These are phyloP conservation scores for Asterophora lycoperdoides DNA, from an alignment of 768 basidiomycete species.

Conservation along the genomic window DNA sequence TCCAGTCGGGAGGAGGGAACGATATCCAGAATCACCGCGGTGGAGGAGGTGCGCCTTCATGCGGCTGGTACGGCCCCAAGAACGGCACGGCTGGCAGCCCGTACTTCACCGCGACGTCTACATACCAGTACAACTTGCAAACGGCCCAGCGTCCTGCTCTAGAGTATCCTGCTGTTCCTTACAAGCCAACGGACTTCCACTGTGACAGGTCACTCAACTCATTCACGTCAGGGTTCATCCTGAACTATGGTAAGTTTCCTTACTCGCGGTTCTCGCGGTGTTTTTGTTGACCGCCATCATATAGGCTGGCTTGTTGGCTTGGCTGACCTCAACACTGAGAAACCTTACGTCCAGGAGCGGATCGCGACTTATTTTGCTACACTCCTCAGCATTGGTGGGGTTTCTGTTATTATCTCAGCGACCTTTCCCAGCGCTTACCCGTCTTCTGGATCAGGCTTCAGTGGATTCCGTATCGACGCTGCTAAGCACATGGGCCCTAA, in stretches of 20 bases:
- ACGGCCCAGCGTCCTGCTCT: constrained; percentile 4
- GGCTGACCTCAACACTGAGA: constrained; percentile 6
- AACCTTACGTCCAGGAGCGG: constrained; percentile 3
- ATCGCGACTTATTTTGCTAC: constrained; percentile 7
- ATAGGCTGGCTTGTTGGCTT: constrained; percentile 6
- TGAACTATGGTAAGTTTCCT: constrained; percentile 4
- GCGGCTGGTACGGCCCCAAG: constrained; percentile 7
- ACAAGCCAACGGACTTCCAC: constrained; percentile 7
- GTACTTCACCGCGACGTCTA: constrained; percentile 3
- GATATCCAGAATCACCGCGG: constrained; percentile 6
- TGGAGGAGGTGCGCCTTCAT: background rate
- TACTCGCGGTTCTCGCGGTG: background rate
- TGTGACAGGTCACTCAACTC: constrained; percentile 4
- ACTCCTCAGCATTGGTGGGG: constrained; percentile 1
- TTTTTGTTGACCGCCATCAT: too few relatives aligned
- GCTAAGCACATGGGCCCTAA: constrained; percentile 7
- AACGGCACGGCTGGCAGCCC: constrained; percentile 6
- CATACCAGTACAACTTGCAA: constrained; percentile 5
- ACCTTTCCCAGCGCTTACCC: background rate
- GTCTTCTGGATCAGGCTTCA: background rate
- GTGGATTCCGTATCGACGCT: constrained; percentile 6
- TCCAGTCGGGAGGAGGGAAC: constrained; percentile 5
- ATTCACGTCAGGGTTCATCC: background rate
- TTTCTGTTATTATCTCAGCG: background rate
- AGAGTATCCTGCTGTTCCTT: constrained; percentile 5